These are phyloP conservation scores for Rugonectria rugulosa DNA, from an alignment of 2,329 filamentous ascomycete genomes.

Conservation along the genomic window DNA sequence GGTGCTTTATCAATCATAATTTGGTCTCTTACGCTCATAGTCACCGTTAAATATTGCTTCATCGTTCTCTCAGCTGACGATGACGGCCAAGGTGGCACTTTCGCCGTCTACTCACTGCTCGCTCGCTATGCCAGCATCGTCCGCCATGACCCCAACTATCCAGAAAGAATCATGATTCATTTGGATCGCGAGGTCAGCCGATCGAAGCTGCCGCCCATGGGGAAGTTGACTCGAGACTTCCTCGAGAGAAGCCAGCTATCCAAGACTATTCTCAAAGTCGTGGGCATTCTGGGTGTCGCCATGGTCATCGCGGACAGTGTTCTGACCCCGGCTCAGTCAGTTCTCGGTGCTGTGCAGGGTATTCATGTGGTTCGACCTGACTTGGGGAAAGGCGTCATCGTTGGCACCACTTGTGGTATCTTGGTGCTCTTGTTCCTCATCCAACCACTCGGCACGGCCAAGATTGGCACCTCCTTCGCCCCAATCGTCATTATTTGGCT, in stretches of 20 bases:
- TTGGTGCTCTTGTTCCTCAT: conserved; percentile 68
- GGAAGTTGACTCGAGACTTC: conserved; percentile 59
- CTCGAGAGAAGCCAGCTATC: conserved; percentile 64
- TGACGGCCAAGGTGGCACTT: conserved; percentile 75
- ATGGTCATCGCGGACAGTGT: conserved; percentile 74
- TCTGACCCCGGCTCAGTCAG: conserved; percentile 73
- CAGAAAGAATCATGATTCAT: conserved; percentile 59
- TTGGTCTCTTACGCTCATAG: conserved; percentile 73
- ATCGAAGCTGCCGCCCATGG: conserved; percentile 60
- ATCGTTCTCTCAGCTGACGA: conserved; percentile 73
- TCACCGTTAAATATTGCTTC: conserved; percentile 73
- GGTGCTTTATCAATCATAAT: conserved; percentile 73
- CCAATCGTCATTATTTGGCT: conserved; percentile 75
- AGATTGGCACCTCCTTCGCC: conserved; percentile 67
- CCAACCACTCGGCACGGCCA: conserved; percentile 70
- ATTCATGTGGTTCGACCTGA: conserved; percentile 64
- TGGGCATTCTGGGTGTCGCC: conserved; percentile 71
- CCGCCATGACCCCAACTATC: conserved; percentile 61
- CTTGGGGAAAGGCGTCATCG: conserved; percentile 63
- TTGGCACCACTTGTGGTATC: conserved; percentile 71
- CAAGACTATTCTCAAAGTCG: conserved; percentile 62
- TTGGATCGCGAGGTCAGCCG: conserved; percentile 66
- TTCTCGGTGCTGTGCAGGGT: conserved; percentile 73
- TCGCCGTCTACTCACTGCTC: conserved; percentile 71
- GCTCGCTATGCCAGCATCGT: conserved; percentile 67